Conservation (phyloP, 2,329 filamentous ascomycete species). For the Alternaria arborescens region DNA sequence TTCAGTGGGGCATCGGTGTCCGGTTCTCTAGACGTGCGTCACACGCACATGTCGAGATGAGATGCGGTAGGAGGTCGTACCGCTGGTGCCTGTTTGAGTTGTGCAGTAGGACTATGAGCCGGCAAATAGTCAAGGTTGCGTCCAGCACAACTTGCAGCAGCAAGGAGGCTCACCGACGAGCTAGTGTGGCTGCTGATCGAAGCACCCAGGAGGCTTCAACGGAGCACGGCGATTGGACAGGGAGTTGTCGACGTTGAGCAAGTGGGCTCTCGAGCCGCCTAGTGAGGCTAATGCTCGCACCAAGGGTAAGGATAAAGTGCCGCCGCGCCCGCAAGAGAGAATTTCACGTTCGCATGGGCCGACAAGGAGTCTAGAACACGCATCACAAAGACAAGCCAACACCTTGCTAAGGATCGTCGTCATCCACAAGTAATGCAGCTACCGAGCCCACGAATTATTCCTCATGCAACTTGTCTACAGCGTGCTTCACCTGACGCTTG, state of each 20-base stretch:
- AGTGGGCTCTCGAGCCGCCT: slow-evolving; percentile 25
- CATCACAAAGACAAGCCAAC: slow-evolving; percentile 21
- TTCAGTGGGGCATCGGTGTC: slow-evolving; percentile 5
- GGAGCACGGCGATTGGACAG: slow-evolving; percentile 27
- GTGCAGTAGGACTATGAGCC: slow-evolving; percentile 13
- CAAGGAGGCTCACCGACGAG: slow-evolving; percentile 24
- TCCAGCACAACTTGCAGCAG: slow-evolving; percentile 9
- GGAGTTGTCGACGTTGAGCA: slow-evolving; percentile 23
- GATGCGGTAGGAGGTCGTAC: slow-evolving; percentile 11
- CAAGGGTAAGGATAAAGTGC: slow-evolving; percentile 30
- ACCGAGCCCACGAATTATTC: slow-evolving; percentile 19
- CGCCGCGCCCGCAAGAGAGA: slow-evolving; percentile 38
- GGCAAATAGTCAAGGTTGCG: slow-evolving; percentile 12
- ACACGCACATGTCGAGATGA: slow-evolving; percentile 7
- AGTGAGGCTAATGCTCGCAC: slow-evolving; percentile 30
- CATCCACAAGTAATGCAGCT: slow-evolving; percentile 30
- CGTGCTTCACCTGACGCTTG: slow-evolving; percentile 19
- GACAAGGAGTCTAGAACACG: slow-evolving; percentile 47
- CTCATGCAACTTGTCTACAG: slow-evolving; percentile 27
- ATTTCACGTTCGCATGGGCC: slow-evolving; percentile 35
- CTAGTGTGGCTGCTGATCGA: slow-evolving; percentile 24
- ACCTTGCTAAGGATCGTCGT: slow-evolving; percentile 36
- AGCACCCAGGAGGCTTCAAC: slow-evolving; percentile 17
- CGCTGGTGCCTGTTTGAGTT: slow-evolving; percentile 8
- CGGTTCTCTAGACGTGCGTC: slow-evolving; percentile 2